Evolutionary conservation across 106 monocot genomes (phyloP), one percentile per base, ranked within the genome.

Genomic region (Apostasia shenzhenica): DNA sequence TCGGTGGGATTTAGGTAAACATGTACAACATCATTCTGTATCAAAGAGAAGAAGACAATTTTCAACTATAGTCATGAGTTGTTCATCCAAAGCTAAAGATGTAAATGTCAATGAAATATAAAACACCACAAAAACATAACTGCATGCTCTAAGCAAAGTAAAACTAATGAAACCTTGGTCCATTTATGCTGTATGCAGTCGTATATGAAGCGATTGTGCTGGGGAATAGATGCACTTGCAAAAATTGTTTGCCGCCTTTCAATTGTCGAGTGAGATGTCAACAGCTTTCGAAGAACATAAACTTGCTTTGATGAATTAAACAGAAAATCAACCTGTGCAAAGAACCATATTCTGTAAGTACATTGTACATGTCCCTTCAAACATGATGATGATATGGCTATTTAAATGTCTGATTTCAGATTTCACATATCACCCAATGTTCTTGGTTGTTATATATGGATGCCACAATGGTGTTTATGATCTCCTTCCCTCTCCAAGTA

Each of bases 151-250:
- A 26, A 26, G 26, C 26, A 26, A 26, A 26, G 26, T 26, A 26
- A 26, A 26, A 26, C 26, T 26, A 26, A 8, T 11, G 48, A 78
- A 75, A 95, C 95, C 89, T 89, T 97, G 59, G 95, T 92, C 95
- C 95, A 97, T 67, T 92, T 97, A 49, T 97, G 92, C 47, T 92
- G 89, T 60, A 92, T 61, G 56, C 95, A 92, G 51, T 97, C 88
- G 75, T 84, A 78, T 13, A 89, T 67, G 72, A 97, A 97, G 46
- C 76, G 86, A 50, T 92, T 89, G 80, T 97, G 92, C 52, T 97
- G 92, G 51, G 95, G 95, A 55, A 97, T 97, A 44, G 95, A 92
- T 59, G 95, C 95, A 56, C 95, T 92, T 5, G 95, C 95, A 67
- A 97, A 81, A 74, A 92, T 70, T 1, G 92, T 97, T 52, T 97